Evolutionary conservation across 208 protist genomes (phyloP).

Genomic region (Leishmania guyanensis): DNA sequence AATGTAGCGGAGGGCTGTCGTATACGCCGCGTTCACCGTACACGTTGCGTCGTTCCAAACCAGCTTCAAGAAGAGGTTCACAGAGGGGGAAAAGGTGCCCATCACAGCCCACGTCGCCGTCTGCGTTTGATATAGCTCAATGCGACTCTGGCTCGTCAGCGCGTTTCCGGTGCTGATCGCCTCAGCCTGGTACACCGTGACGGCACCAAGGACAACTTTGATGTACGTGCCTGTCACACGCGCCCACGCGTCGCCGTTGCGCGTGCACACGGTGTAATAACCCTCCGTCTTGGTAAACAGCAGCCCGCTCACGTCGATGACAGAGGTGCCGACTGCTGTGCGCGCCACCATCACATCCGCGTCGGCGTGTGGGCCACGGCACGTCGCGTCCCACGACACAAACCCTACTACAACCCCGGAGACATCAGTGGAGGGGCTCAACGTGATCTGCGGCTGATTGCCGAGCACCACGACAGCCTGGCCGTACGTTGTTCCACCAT

Average conservation of each 20-base stretch:
- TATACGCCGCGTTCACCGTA: slow-evolving; percentile 37
- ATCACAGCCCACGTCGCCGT: slow-evolving; percentile 49
- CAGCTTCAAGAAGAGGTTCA: slow-evolving; percentile 41
- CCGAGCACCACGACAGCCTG: slow-evolving; percentile 45
- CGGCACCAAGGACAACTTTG: slow-evolving; percentile 27
- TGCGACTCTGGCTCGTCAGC: slow-evolving; percentile 27
- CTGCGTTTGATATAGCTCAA: slow-evolving; percentile 63
- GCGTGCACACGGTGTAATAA: slow-evolving; percentile 52
- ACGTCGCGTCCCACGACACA: slow-evolving; percentile 44
- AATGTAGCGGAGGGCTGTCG: slow-evolving; percentile 32
- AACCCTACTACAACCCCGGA: slow-evolving; percentile 51
- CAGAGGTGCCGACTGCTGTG: slow-evolving; percentile 20
- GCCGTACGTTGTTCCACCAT: slow-evolving; percentile 36
- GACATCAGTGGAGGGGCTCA: slow-evolving; percentile 28
- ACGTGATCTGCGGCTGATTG: slow-evolving; percentile 37
- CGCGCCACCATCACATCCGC: slow-evolving; percentile 33
- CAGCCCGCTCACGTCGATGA: slow-evolving; percentile 45
- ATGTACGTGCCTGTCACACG: slow-evolving; percentile 34
- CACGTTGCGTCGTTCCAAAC: slow-evolving; percentile 67
- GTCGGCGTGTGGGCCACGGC: slow-evolving; percentile 23
- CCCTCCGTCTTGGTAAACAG: slow-evolving; percentile 33
- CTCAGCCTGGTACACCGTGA: slow-evolving; percentile 31
- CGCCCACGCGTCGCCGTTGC: slow-evolving; percentile 30
- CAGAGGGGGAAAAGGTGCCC: slow-evolving; percentile 42
- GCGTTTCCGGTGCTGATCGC: slow-evolving; percentile 42